Conservation (phyloP, 2,329 filamentous ascomycete species). For the Tympanopsis confertula region DNA sequence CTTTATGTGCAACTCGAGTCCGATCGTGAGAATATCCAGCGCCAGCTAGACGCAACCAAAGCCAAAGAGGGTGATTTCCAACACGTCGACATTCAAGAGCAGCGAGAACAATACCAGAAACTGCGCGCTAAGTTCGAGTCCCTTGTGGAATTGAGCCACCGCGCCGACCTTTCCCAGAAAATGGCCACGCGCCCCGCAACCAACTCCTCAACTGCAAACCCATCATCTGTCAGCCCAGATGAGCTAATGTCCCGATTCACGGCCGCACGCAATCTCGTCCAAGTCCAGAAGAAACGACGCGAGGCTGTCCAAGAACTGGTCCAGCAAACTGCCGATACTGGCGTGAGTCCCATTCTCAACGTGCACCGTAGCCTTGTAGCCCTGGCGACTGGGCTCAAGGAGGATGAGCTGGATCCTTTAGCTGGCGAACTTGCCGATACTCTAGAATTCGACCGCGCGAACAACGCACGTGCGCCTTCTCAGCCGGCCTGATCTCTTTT, state of each 20-base stretch:
- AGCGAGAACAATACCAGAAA: slow-evolving; percentile 23
- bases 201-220: neutral
- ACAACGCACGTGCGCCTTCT: no score
- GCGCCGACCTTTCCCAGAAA: slow-evolving; percentile 18
- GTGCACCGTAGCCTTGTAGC: slow-evolving; percentile 31
- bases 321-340: slow-evolving; percentile 28
- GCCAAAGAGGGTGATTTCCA: slow-evolving; percentile 13
- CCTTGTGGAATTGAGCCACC: slow-evolving; percentile 28
- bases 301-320: slow-evolving; percentile 23
- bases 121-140: slow-evolving; percentile 22
- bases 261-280: slow-evolving; percentile 13
- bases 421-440: slow-evolving; percentile 28
- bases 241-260: neutral
- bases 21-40: slow-evolving; percentile 27
- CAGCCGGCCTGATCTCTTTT: no score
- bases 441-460: slow-evolving; percentile 26
- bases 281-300: slow-evolving; percentile 18
- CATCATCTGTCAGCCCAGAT: neutral
- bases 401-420: slow-evolving; percentile 32
- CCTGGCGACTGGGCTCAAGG: slow-evolving; percentile 29
- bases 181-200: slow-evolving; percentile 4
- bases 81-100: slow-evolving; percentile 18
- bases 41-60: slow-evolving; percentile 19
- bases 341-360: slow-evolving; percentile 29
- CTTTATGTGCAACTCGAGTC: slow-evolving; percentile 26